Base-by-base conservation (phyloP, 116 monocot species). In the Phalaenopsis hybrid region DNA sequence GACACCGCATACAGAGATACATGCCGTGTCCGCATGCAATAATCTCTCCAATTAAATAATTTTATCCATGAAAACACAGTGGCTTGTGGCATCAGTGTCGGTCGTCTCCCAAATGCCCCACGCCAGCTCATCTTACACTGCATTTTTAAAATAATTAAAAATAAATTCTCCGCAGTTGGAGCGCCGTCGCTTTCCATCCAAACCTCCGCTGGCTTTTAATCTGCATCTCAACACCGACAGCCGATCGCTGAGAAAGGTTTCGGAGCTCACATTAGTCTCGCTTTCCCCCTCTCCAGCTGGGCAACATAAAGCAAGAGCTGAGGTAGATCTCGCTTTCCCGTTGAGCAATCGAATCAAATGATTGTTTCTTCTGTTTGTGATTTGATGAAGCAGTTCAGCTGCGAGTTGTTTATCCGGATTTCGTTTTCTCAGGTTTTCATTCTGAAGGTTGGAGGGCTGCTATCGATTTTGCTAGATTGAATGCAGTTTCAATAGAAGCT, bases 401-500 rank as follows among this genome's bases (percentile, higher is more conserved):
- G 75, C 46, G 33, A 20, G 44, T 45, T 45, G 11, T 20, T 44
- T 75, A 45, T 6, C 46, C 75, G 6, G 75, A 75, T 75, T 46
- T n/a, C 44, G 75, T 75, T 8, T 75, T 46, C 75, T 75, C 44
- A 21, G 4, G 44, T 75, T 2, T 46, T 75, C 75, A 15, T 12
- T 74, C 6, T 46, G 45, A 46, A 20, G 7, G 33, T 75, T 4
- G n/a, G 6, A 75, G 18, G 5, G 15, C 7, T 46, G 6, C n/a
- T 75, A 5, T 45, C 18, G 20, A n/a, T 45, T 75, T n/a, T 45
- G 75, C 37, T 72, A 37, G 46, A 75, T 75, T 75, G 75, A 75
- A 75, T 75, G 75, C 45, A n/a, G 75, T n/a, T 75, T 75, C 75
- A 75, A 8, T 46, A 75, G 46, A 25, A 75, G 75, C 8, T 75